These are phyloP conservation scores for Ulmus americana DNA, from an alignment of 331 rosid species.

Conservation along the genomic window DNA sequence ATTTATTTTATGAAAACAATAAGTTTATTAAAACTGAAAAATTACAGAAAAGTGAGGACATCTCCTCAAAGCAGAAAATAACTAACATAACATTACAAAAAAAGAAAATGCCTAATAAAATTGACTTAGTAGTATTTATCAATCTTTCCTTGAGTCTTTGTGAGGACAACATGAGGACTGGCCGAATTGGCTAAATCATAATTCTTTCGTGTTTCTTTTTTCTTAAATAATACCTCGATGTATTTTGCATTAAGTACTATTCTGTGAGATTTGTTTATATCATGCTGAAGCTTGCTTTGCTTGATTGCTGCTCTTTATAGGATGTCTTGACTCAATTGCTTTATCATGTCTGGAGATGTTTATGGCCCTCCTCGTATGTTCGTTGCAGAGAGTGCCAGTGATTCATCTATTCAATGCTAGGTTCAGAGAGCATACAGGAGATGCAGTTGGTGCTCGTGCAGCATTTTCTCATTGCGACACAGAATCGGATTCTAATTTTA, in stretches of 20 bases:
- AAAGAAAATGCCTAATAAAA: no score
- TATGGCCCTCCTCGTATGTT: constrained; percentile 47
- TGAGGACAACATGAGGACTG: constrained; percentile 17
- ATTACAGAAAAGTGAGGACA: no score
- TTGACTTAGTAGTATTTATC: not conserved
- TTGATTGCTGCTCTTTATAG: constrained; percentile 32
- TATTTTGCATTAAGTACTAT: not conserved
- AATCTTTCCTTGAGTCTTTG: not conserved
- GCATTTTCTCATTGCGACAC: constrained; percentile 47
- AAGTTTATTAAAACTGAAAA: no score
- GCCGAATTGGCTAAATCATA: constrained; percentile 16
- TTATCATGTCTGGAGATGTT: constrained; percentile 48
- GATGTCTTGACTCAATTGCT: constrained; percentile 43
- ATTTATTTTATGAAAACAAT: no score
- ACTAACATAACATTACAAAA: no score
- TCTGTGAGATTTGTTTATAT: constrained; percentile 10
- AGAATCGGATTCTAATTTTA: constrained; percentile 54
- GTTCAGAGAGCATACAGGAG: constrained; percentile 84
- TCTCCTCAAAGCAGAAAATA: no score
- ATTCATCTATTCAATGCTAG: constrained; percentile 78
- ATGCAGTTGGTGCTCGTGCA: constrained; percentile 59
- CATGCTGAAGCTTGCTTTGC: constrained; percentile 29
- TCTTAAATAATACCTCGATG: not conserved
- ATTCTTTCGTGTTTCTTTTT: not conserved
- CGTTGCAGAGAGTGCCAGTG: constrained; percentile 65